Percentiles rank a stretch among this genome's conserved stretches.
Evolutionary conservation across 2,329 filamentous ascomycete species (phyloP).

Genomic region (Fonsecaea erecta): DNA sequence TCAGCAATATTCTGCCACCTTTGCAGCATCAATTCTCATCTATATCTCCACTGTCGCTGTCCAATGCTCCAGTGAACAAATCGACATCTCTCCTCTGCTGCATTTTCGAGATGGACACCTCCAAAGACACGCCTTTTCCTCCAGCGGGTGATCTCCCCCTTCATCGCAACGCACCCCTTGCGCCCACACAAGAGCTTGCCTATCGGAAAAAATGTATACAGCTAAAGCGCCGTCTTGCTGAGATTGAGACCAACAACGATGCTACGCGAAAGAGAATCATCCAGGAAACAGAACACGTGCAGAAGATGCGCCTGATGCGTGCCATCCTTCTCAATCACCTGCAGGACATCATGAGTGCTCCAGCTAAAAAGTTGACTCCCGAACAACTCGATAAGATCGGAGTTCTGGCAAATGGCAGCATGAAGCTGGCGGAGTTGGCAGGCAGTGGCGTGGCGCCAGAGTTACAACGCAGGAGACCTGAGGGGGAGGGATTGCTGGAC

Average conservation of each 20-base stretch:
- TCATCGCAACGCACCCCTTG: constrained; percentile 54
- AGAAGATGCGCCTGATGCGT: constrained; percentile 88
- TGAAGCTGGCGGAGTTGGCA: constrained; percentile 59
- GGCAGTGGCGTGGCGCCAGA: constrained; percentile 36
- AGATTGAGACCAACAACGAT: constrained; percentile 91
- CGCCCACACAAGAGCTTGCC: constrained; percentile 91
- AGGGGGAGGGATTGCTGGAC: constrained; percentile 37
- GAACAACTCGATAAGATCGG: constrained; percentile 68
- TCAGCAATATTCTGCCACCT: background rate
- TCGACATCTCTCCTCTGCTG: background rate
- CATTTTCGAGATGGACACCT: constrained; percentile 30
- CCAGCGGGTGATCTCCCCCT: constrained; percentile 33
- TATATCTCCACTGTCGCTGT: background rate
- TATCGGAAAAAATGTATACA: constrained; percentile 97
- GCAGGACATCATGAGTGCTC: constrained; percentile 53
- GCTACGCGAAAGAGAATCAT: constrained; percentile 76
- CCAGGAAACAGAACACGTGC: constrained; percentile 80
- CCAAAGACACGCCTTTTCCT: constrained; percentile 35
- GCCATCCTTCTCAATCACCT: constrained; percentile 76
- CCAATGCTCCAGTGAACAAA: background rate
- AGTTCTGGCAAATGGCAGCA: constrained; percentile 49
- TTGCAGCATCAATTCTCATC: background rate
- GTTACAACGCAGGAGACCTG: constrained; percentile 24
- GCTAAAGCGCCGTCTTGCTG: constrained; percentile 85
- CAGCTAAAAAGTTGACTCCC: constrained; percentile 72